Evolutionary conservation across 2,329 filamentous ascomycete species (phyloP).

Genomic region (Clonostachys chloroleuca): DNA sequence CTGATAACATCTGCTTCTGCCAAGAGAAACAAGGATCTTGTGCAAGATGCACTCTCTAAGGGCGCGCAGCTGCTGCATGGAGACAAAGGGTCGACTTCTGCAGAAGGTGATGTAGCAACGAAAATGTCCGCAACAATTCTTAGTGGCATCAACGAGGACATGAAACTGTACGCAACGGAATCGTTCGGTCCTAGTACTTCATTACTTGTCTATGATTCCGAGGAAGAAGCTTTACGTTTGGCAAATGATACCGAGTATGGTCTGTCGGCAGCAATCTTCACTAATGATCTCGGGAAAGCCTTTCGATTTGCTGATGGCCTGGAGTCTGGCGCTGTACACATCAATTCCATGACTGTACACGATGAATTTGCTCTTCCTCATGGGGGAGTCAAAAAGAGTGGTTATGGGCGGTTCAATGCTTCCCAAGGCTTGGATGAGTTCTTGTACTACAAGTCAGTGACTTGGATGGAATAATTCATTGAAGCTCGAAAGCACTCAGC

Average conservation of each 20-base stretch:
- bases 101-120: not conserved
- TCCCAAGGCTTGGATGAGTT: slow-evolving; percentile 11
- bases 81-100: not conserved
- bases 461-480: slow-evolving; percentile 2
- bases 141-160: slow-evolving; percentile 17
- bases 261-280: slow-evolving; percentile 53
- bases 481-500: no score
- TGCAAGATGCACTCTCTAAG: not conserved
- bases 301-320: slow-evolving; percentile 42
- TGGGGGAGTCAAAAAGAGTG: slow-evolving; percentile 61
- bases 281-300: slow-evolving; percentile 40
- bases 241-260: slow-evolving; percentile 46
- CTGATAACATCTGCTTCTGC: not conserved
- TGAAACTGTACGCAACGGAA: slow-evolving; percentile 24
- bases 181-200: slow-evolving; percentile 27
- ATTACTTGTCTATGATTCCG: slow-evolving; percentile 18
- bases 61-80: not conserved
- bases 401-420: slow-evolving; percentile 53
- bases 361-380: slow-evolving; percentile 61
- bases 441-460: slow-evolving; percentile 4
- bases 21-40: not conserved
- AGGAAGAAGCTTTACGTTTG: slow-evolving; percentile 22
- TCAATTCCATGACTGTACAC: slow-evolving; percentile 58
- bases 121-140: slow-evolving; percentile 12
- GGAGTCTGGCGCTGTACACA: slow-evolving; percentile 55